A percentile compares a stretch with the other conserved stretches of the same genome.
These are phyloP conservation scores for Nicotiana rustica DNA, from an alignment of 305 asterid species.

Conservation along the genomic window DNA sequence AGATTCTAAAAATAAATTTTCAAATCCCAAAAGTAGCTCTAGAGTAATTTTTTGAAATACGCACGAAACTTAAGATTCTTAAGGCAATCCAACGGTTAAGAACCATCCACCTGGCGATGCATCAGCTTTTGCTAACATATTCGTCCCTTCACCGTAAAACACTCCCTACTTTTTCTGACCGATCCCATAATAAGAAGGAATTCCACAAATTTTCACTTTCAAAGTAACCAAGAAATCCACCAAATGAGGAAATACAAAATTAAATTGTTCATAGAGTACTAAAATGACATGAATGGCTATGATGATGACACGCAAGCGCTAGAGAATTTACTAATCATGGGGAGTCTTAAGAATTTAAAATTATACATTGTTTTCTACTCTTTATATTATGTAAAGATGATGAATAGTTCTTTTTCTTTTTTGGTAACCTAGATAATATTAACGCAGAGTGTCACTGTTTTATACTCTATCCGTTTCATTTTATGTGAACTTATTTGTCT, in stretches of 20 bases:
- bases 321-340: not conserved
- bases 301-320: not conserved
- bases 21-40: no score
- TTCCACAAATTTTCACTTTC: constrained; percentile 36
- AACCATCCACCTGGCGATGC: constrained; percentile 50
- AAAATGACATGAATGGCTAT: constrained; percentile 10
- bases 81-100: constrained; percentile 40
- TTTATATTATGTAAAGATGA: not conserved
- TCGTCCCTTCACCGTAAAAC: constrained; percentile 63
- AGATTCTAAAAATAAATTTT: no score
- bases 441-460: no score
- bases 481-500: no score
- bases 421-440: no score
- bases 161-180: constrained; percentile 69
- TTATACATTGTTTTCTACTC: no score
- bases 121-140: constrained; percentile 41
- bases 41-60: no score
- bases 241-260: constrained; percentile 60
- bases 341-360: not conserved
- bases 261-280: constrained; percentile 45
- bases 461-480: no score
- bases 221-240: constrained; percentile 47
- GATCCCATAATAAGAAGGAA: constrained; percentile 42
- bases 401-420: not conserved
- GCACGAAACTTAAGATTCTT: no score